Evolutionary conservation across 331 rosid species (phyloP), one percentile per base, ranked within the genome.

Genomic region (Pyracantha coccinea): DNA sequence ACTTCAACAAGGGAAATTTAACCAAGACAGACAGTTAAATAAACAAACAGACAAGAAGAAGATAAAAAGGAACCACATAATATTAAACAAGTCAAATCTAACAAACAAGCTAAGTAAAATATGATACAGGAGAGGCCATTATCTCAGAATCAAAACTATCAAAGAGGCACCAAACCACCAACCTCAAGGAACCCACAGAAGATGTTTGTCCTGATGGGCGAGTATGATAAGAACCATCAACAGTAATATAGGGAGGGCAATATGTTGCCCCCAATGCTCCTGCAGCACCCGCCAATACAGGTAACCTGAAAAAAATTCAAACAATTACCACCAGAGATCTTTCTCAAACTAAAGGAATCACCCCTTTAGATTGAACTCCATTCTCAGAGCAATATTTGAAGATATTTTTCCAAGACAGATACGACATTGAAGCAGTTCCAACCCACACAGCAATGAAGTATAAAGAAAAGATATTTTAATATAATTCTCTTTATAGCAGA

Each of bases 241-340:
- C 96, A 72, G 90, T 61, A 74, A 92, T 73, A 84, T 92, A 95
- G 21, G 99, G 93, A 44, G 97, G 73, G 65, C 95, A 92, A 73
- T 90, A 95, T 12, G 88, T 60, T 67, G 93, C 90, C 66, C 96
- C 98, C 68, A 92, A 71, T 35, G 93, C 97, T 80, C 99, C 99
- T 0, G 96, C 96, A 77, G 99, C 93, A 62, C 99, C 99, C 4
- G 99, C 96, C 85, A 95, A 85, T 47, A 95, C 90, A 23, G 99
- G 98, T 52, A 95, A 81, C 99, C 99, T 95, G 83, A 11, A 80
- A 76, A 63, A 77, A 28, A 45, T 47, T 65, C 68, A 74, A 71
- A 63, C 4, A 75, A 25, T 3, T 47, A 68, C 53, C 20, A 77
- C 53, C 10, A 71, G 6, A 21, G 62, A 14, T 64, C 57, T 31